Base-by-base conservation (phyloP, 441 rosid genomes). In the Populus hybrid region DNA sequence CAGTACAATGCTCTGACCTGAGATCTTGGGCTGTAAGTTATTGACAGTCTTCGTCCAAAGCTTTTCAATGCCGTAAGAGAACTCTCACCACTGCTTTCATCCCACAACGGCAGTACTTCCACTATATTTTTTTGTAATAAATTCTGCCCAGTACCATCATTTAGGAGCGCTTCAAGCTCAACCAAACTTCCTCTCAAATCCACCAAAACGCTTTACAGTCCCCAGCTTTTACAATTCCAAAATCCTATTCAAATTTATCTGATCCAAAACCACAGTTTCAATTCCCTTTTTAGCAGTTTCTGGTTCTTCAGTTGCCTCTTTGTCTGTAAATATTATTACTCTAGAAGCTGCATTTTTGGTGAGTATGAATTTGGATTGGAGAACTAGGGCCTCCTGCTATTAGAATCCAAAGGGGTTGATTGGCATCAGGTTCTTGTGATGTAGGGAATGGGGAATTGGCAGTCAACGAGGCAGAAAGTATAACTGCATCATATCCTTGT, bases 401-500 rank as follows among this genome's bases (percentile, higher is more conserved):
- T 78, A 96, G 71, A 69, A 94, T 87, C 82, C 68, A 74, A 23
- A 87, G 84, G 71, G 97, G 97, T 81, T 93, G 97, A 69, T 83
- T 88, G 11, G 90, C 91, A 68, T 84, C 88, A 21, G 89, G 88
- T 85, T 96, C 96, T 79, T 80, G 89, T 42, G 98, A 90, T 5
- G 73, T 40, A 57, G 90, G 87, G 78, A 82, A 67, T 0, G 88
- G 75, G 69, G 77, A 82, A 30, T 81, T 67, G 79, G 83, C 85
- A 63, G 79, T 50, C 18, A 87, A 84, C 21, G 92, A 86, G 28
- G 93, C 73, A 4, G 95, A 91, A 78, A 89, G 75, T 73, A 96
- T 83, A n/a, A 96, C 54, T 23, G 88, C 97, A 77, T 96, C 97
- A 36, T 93, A 89, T 83, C 93, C 92, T 77, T 90, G 95, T 74